Evolutionary conservation across 2,329 filamentous ascomycete genomes (phyloP).

Genomic region (Polychaeton citri): DNA sequence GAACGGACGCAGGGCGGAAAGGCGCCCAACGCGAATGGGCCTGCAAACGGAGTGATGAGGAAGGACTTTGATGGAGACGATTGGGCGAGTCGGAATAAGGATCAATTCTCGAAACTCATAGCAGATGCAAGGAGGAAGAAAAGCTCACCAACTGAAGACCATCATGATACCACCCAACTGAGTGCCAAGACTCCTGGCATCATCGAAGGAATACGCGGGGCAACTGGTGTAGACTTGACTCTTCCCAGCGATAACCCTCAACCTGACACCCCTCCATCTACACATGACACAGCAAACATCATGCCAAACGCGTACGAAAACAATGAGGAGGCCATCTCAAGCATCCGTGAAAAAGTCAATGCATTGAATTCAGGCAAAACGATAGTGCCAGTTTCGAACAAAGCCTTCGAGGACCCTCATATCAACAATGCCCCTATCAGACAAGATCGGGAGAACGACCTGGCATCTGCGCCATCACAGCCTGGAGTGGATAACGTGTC

Average conservation of each 20-base stretch:
- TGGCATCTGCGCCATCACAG: background rate
- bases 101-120: conserved; percentile 68
- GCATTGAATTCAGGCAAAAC: conserved; percentile 9
- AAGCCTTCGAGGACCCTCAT: conserved; percentile 7
- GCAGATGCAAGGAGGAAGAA: conserved; percentile 54
- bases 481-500: background rate
- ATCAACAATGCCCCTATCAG: conserved; percentile 1
- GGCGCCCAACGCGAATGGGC: conserved; percentile 30
- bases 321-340: conserved; percentile 12
- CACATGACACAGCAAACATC: no score
- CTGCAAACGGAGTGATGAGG: conserved; percentile 48
- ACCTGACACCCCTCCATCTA: background rate
- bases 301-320: conserved; percentile 12
- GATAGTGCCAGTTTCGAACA: conserved; percentile 10
- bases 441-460: conserved; percentile 4
- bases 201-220: no score
- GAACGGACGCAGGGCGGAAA: conserved; percentile 65
- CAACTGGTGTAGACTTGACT: background rate
- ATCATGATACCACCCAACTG: conserved; percentile 1
- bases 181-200: background rate
- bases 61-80: conserved; percentile 77
- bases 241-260: background rate
- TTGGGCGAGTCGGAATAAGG: conserved; percentile 61
- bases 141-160: conserved; percentile 10
- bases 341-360: conserved; percentile 13